Base-by-base conservation (phyloP, 805 yeast species). In the Nadsonia fulvescens region DNA sequence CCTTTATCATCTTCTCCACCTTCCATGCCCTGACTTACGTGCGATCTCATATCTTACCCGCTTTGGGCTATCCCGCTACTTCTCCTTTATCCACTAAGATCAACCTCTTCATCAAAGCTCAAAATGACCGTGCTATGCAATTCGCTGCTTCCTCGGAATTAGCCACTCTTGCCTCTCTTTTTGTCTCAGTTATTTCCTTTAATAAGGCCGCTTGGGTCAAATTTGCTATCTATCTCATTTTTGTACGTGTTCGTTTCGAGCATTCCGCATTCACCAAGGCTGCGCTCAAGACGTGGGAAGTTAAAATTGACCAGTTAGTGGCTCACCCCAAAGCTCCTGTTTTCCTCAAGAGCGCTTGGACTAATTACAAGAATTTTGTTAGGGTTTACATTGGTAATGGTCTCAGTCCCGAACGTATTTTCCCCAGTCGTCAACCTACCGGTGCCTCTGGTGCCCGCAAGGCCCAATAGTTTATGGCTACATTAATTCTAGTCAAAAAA, bases 11-110 rank as follows among this genome's bases (percentile, higher is more conserved):
- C 30, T 83, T 75, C 49, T 73, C 94, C 5, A 44, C 70, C 11
- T 82, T 86, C 66, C 95, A 83, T 47, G 70, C 68, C 7, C 55
- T 82, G 42, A 70, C 74, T 11, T 86, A 78, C 54, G 36, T 63
- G 29, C 67, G 74, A 38, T 59, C 68, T 21, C 63, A 60, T 36
- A 37, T 86, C 30, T 55, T 83, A 27, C 93, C 95, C 20, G 55
- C 66, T 5, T 50, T 69, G 13, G 61, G 63, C 29, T 26, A 50
- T 32, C 29, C 45, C 4, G 27, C 50, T 10, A 37, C 37, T 23
- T 32, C 52, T 18, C 38, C 46, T 8, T 18, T 35, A n/a, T 34
- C 47, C 15, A 29, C 37, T 20, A 31, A 34, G 29, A 47, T 71
- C 21, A 57, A 53, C 28, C 32, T 37, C 7, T 63, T 73, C 34